Evolutionary conservation across 352 stramenopile genomes (phyloP), one percentile per base, ranked within the genome.

Genomic region (Pythium volutum): DNA sequence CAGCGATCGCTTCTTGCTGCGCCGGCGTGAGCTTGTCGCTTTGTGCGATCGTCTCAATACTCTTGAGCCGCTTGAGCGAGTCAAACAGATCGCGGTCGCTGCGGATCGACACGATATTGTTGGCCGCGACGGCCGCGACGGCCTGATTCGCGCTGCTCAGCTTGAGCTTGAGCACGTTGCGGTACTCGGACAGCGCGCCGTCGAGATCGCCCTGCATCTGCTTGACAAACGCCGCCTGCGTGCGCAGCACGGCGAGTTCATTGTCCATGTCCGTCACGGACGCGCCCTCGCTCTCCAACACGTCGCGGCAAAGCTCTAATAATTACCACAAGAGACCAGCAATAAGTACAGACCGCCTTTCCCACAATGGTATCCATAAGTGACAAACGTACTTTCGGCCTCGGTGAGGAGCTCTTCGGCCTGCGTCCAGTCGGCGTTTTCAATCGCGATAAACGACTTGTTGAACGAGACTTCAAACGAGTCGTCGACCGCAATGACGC

Each of bases 381-480:
- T 14, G 33, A 38, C 7, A 38, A 2, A 74, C 73, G 56, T 71
- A 93, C 84, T 73, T 62, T 93, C 81, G 3, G 82, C 77, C 58
- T 83, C 75, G 18, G 66, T 25, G 38, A 94, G 60, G 2, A 81
- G 65, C 12, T 75, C 59, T 31, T 81, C 70, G 1, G 84, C 78
- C 16, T 57, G 65, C 18, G 66, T 59, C 74, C 76, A 88, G 57
- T 94, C 73, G 34, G 69, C 67, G 16, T 68, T 75, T 38, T 91
- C 78, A 29, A 94, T 86, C 9, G 79, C 75, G n/a, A 88, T 65
- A 55, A 94, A 89, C 57, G 84, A 88, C 70, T 90, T 91, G 70
- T 94, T 94, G 60, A 89, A 94, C 12, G 82, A 79, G 49, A 94
- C 68, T 59, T 94, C 84, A 39, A 88, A 91, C 46, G 74, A 87